Base-by-base conservation (phyloP, 2,329 filamentous ascomycete genomes). In the Aspergillus candidus region DNA sequence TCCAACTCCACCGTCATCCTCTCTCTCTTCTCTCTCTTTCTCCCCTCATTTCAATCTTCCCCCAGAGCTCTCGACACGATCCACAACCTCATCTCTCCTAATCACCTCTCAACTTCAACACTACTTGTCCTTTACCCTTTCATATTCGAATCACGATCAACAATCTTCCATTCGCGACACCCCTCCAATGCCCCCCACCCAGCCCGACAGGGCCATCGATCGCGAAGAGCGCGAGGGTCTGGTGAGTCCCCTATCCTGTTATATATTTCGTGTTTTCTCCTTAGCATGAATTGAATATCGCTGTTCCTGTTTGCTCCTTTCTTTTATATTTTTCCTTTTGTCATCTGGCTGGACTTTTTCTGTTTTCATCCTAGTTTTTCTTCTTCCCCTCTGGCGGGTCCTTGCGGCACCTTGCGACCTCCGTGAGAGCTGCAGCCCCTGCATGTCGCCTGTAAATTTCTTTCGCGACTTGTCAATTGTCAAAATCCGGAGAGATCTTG, bases 191-290 rank as follows among this genome's bases (percentile, higher is more conserved):
- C 56, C 65, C 51, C 62, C 67, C 45, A 44, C 58, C 35, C 60
- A 65, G 52, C 58, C 64, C 41, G 69, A 73, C 53, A 69, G 68
- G 57, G 64, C 68, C 39, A 67, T 74, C 52, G 71, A 75, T 52
- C 61, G 65, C 56, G 72, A 74, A 60, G 72, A 75, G 63, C 66
- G 68, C 58, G 63, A 70, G 46, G 72, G 69, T 52, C 60, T 75
- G 62, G 72, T 75, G 57, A 65, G 70, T 62, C 36, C 49, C 39
- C 12, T 40, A 40, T 40, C 41, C 18, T 38, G 32, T 33, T 38
- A 36, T 47, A 35, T 38, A 32, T 46, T 35, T 47, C 13, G 17
- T 33, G 39, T 35, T 43, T 33, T 15, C 22, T 27, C 22, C 10
- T 10, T 27, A 27, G 6, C 4, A 10, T 27, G 22, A 27, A 27